Percentiles rank a stretch among this genome's conserved stretches.
Evolutionary conservation across 1,284 basidiomycete genomes (phyloP).

Genomic region (Papiliotrema nemorosa): DNA sequence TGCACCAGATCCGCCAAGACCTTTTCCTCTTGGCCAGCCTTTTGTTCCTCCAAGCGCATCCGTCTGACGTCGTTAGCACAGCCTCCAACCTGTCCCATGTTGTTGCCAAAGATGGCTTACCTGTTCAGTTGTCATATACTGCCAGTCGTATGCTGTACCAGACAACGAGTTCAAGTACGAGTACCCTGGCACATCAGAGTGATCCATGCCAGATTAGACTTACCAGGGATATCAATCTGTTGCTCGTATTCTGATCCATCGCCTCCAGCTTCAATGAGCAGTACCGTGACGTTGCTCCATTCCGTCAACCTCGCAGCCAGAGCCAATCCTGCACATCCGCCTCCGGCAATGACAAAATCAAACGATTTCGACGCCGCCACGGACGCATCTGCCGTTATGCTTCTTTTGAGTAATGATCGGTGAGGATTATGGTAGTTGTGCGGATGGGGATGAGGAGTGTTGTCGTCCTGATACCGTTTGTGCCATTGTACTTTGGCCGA

Average conservation of each 20-base stretch:
- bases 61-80: slow-evolving; percentile 8
- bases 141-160: slow-evolving; percentile 61
- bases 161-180: slow-evolving; percentile 43
- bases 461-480: not conserved
- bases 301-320: slow-evolving; percentile 69
- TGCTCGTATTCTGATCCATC: slow-evolving; percentile 55
- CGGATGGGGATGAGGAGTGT: slow-evolving; percentile 4
- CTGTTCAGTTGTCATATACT: slow-evolving; percentile 59
- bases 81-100: not conserved
- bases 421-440: slow-evolving; percentile 34
- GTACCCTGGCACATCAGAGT: slow-evolving; percentile 23
- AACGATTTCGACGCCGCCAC: slow-evolving; percentile 30
- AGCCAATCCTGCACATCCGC: slow-evolving; percentile 69
- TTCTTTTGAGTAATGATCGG: slow-evolving; percentile 21
- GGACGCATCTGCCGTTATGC: slow-evolving; percentile 30
- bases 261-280: slow-evolving; percentile 68
- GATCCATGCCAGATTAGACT: slow-evolving; percentile 26
- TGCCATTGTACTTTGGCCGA: not conserved
- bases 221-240: slow-evolving; percentile 50
- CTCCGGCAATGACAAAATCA: slow-evolving; percentile 52
- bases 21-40: slow-evolving; percentile 62
- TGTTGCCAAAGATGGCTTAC: slow-evolving; percentile 9
- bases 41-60: slow-evolving; percentile 24
- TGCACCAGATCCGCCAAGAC: slow-evolving; percentile 65
- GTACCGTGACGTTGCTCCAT: slow-evolving; percentile 62